Evolutionary conservation across 1,284 basidiomycete genomes (phyloP), one percentile per base, ranked within the genome.

Genomic region (Coniferiporia weirii): DNA sequence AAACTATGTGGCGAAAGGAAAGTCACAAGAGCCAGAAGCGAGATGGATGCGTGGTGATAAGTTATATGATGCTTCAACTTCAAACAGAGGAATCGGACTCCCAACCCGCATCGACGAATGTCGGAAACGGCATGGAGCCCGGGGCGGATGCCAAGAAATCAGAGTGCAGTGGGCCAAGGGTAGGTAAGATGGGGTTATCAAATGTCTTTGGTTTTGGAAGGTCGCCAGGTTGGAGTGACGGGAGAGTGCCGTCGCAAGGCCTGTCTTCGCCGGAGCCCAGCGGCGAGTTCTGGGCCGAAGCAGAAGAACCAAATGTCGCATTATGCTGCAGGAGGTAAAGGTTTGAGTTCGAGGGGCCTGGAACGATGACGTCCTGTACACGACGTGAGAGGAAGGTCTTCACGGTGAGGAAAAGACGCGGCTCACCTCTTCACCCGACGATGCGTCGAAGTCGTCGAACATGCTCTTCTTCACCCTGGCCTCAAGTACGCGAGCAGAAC

Each of bases 401-500:
- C 15, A 17, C n/a, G 17, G 19, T 20, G 44, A 40, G 15, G 35
- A 52, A 22, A 8, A 40, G 34, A 36, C 12, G n/a, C 15, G 27
- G 12, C 4, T 40, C 35, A 56, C 54, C 22, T 61, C 59, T 53
- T 61, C 59, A 5, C 59, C 59, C 10, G 59, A 60, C 19, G 58
- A 59, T 43, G 47, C 58, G 32, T 59, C 58, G 27, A 49, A 59
- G 44, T 59, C 58, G 49, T 59, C 58, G 35, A 59, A 59, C 27
- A 54, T 43, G 22, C 58, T 51, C 45, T 45, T 54, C 52, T 43
- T 48, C 20, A 48, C 58, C n/a, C 27, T 49, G 2, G 58, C 43
- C 38, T 55, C 46, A 35, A 54, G 44, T 12, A 47, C 43, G 9
- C 34, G 53, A 15, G 50, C 45, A 22, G 58, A 54, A 17, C 50